Conservation (phyloP, 1,284 basidiomycete genomes). For the Pseudozyma hubeiensis region DNA sequence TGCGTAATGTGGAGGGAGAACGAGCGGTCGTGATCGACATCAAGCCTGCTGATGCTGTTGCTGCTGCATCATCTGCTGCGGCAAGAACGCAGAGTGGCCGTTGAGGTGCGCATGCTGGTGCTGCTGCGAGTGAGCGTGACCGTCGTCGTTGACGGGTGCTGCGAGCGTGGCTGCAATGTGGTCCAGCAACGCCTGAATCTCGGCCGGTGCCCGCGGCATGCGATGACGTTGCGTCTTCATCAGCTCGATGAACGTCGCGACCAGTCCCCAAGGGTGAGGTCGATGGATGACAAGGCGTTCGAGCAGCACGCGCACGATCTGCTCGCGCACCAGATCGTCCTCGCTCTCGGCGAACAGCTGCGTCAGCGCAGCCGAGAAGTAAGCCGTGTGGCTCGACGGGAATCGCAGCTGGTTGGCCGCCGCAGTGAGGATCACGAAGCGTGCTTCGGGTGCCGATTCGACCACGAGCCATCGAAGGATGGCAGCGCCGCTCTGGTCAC, state of each 20-base stretch:
- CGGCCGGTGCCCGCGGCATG: slow-evolving; percentile 58
- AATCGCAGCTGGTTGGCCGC: slow-evolving; percentile 89
- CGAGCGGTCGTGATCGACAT: not conserved
- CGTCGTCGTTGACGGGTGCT: slow-evolving; percentile 16
- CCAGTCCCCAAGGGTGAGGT: slow-evolving; percentile 96
- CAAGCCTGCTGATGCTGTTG: slow-evolving; percentile 27
- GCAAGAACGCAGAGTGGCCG: slow-evolving; percentile 25
- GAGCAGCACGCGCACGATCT: slow-evolving; percentile 88
- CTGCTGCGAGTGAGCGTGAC: slow-evolving; percentile 16
- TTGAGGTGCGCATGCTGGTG: slow-evolving; percentile 29
- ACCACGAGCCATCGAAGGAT: slow-evolving; percentile 79
- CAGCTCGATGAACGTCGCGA: slow-evolving; percentile 92
- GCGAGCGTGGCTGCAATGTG: slow-evolving; percentile 56
- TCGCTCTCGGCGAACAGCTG: slow-evolving; percentile 78
- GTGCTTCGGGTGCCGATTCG: slow-evolving; percentile 92
- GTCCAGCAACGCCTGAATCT: slow-evolving; percentile 65
- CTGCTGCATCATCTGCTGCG: slow-evolving; percentile 31
- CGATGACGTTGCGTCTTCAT: slow-evolving; percentile 70
- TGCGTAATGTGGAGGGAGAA: not conserved
- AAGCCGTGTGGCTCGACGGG: slow-evolving; percentile 68
- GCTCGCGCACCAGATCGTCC: slow-evolving; percentile 82
- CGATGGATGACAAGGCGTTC: slow-evolving; percentile 93
- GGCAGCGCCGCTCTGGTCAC: slow-evolving; percentile 83
- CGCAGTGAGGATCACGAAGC: slow-evolving; percentile 90
- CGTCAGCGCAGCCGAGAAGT: slow-evolving; percentile 90